Conservation (phyloP, 192 early-diverging fungal species). For the Cetraspora pellucida region DNA sequence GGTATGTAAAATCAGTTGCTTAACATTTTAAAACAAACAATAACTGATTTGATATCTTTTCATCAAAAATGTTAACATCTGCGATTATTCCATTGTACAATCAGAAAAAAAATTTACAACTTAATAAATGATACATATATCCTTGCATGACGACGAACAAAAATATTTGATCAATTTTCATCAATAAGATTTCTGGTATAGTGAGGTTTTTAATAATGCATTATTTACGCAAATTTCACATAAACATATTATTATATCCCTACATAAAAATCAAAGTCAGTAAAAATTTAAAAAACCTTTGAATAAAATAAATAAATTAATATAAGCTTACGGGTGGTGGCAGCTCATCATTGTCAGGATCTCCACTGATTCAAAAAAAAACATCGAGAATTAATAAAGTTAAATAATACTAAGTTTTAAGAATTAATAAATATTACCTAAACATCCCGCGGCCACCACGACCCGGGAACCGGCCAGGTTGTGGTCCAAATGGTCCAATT, state of each 20-base stretch:
- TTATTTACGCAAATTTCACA: conserved; percentile 8
- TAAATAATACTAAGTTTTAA: conserved; percentile 16
- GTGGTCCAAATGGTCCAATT: conserved; percentile 74
- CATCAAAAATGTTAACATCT: not conserved
- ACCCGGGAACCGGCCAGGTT: conserved; percentile 43
- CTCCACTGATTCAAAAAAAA: conserved; percentile 52
- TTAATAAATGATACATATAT: not conserved
- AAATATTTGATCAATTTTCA: no score
- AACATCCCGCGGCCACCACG: conserved; percentile 44
- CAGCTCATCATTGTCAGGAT: conserved; percentile 76
- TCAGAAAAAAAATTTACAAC: not conserved
- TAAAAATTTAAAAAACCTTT: not conserved
- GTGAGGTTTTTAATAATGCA: not conserved
- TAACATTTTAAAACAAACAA: not conserved
- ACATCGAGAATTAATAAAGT: conserved; percentile 14
- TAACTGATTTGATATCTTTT: not conserved
- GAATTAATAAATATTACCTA: conserved; percentile 34
- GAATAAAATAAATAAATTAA: not conserved
- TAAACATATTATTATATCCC: conserved; percentile 34
- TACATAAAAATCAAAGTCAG: not conserved
- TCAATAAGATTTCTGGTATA: no score
- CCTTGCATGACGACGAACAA: not conserved
- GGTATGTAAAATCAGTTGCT: not conserved
- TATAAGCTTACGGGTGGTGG: conserved; percentile 55
- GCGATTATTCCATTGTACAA: not conserved